These are phyloP conservation scores for Centaurea solstitialis DNA, from an alignment of 129 eudicot species.

Conservation along the genomic window DNA sequence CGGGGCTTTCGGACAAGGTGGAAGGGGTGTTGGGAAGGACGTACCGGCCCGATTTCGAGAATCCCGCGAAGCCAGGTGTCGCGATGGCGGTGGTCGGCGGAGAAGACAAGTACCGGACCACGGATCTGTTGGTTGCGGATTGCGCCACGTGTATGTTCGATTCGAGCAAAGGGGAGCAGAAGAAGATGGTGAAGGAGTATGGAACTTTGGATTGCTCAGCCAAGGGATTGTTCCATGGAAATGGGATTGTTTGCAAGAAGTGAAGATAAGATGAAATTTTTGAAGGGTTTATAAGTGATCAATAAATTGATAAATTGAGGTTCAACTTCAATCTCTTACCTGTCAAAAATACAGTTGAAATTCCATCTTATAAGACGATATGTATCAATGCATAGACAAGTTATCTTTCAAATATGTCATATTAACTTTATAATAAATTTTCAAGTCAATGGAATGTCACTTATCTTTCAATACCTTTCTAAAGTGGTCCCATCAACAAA, in stretches of 20 bases:
- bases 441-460: too few species aligned
- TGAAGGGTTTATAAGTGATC: background rate
- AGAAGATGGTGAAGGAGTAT: conserved; percentile 16
- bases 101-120: conserved; percentile 54
- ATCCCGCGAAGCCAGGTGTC: conserved; percentile 56
- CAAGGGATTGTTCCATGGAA: conserved; percentile 38
- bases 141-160: conserved; percentile 47
- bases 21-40: conserved; percentile 63
- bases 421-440: too few species aligned
- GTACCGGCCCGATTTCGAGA: conserved; percentile 53
- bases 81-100: conserved; percentile 77
- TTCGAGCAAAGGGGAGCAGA: conserved; percentile 18
- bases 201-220: conserved; percentile 42
- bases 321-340: too few species aligned
- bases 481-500: too few species aligned
- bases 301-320: background rate
- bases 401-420: too few species aligned
- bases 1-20: conserved; percentile 37
- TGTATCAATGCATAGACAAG: too few species aligned
- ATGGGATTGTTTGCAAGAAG: conserved; percentile 68
- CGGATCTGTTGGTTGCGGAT: conserved; percentile 43
- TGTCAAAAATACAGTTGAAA: too few species aligned
- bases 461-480: too few species aligned
- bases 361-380: too few species aligned
- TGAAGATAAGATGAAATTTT: conserved; percentile 9